Percentiles rank a stretch among this genome's conserved stretches.
Evolutionary conservation across 805 yeast species (phyloP).

Genomic region (Cyberlindnera lachancei): DNA sequence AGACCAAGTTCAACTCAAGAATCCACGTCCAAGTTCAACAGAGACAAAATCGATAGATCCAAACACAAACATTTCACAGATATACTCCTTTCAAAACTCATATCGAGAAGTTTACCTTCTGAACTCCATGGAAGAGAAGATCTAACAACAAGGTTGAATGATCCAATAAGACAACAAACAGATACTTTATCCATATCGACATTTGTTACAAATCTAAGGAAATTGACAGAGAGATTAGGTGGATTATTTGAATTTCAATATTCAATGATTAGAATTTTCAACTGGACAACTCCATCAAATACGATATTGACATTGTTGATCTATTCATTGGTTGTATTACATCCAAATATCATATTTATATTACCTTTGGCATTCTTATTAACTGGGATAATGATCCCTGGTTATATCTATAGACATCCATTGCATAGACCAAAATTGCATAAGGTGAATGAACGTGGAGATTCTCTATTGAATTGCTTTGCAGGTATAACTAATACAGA

Average conservation of each 20-base stretch:
- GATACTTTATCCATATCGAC: constrained; percentile 53
- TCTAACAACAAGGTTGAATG: constrained; percentile 34
- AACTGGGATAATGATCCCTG: constrained; percentile 59
- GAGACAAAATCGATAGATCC: too few species aligned
- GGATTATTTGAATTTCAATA: constrained; percentile 54
- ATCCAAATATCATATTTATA: constrained; percentile 61
- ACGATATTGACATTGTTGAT: constrained; percentile 54
- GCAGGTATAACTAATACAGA: constrained; percentile 26
- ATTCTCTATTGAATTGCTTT: constrained; percentile 39
- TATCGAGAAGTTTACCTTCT: constrained; percentile 43
- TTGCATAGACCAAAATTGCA: constrained; percentile 36
- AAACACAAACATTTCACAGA: constrained; percentile 46
- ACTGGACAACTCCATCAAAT: constrained; percentile 71
- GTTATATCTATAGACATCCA: constrained; percentile 65
- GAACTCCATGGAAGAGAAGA: constrained; percentile 40
- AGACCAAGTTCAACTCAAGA: too few species aligned
- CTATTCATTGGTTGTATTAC: constrained; percentile 59
- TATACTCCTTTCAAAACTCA: constrained; percentile 43
- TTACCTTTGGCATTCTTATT: constrained; percentile 54
- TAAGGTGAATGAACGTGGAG: constrained; percentile 38
- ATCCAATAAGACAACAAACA: constrained; percentile 35
- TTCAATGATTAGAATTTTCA: constrained; percentile 47
- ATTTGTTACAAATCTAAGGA: constrained; percentile 50
- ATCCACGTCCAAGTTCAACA: too few species aligned
- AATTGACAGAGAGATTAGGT: constrained; percentile 48